Evolutionary conservation across 1,284 basidiomycete genomes (phyloP), one percentile per base, ranked within the genome.

Genomic region (Gymnopus androsaceus): DNA sequence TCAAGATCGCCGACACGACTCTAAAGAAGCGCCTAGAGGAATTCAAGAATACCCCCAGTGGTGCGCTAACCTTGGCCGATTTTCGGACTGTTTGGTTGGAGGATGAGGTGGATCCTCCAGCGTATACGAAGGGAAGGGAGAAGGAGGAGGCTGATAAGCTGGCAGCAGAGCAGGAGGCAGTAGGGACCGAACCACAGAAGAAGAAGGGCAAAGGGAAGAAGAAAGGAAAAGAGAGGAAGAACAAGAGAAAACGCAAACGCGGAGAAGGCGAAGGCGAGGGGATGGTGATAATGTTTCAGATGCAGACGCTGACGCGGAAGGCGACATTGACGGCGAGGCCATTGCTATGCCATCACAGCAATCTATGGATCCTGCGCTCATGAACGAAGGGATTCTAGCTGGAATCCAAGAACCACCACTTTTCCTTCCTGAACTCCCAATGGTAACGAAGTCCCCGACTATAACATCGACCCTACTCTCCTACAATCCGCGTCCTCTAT

Each of bases 1-100:
- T 99, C 64, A 99, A 99, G 75, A 98, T 98, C 61, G 94, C 95
- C 25, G 95, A 98, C 63, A 88, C 88, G 6, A 99, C 97, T 3
- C 76, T 99, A 54, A 88, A 90, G 73, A 96, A 96, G 72, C 84
- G 97, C 15, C 76, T 99, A n/a, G 90, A 95, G 23, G 97, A 99
- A 74, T 99, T 99, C 76, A 92, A 89, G 66, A 84, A 83, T 63
- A 98, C 95, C 1, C 87, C 90, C 0, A 94, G 89, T 65, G 94
- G 92, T 5, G 80, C 82, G 45, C 76, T 98, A 66, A 95, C 94
- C 1, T 79, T 99, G 40, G 87, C 89, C 21, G 94, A 99, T 71
- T 99, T 98, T 68, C 80, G 95, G 51, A 91, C 83, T 50, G 89
- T 95, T 5, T 95, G 94, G 93, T 72, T 96, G 58, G 92, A 95